These are phyloP conservation scores for Incumbomyces lentus DNA, from an alignment of 2,329 filamentous ascomycete species.

Conservation along the genomic window DNA sequence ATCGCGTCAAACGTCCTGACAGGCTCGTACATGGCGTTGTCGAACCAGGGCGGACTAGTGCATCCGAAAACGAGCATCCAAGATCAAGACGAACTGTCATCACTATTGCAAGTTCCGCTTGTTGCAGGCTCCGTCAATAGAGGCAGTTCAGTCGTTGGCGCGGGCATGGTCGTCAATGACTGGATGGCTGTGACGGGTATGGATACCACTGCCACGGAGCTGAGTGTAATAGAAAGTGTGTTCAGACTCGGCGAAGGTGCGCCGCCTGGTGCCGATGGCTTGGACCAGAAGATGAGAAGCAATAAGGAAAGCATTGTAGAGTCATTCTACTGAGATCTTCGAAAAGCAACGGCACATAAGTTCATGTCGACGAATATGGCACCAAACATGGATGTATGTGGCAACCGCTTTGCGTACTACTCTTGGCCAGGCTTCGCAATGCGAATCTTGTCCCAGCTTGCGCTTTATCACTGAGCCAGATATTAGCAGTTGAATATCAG, in stretches of 20 bases:
- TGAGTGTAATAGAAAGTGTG: conserved; percentile 91
- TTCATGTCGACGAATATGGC: no score
- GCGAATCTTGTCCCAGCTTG: no score
- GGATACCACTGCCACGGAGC: conserved; percentile 92
- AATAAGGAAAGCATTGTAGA: conserved; percentile 99
- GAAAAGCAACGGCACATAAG: no score
- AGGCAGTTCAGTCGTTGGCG: conserved; percentile 87
- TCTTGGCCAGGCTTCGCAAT: no score
- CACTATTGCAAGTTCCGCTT: conserved; percentile 85
- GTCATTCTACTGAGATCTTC: conserved; percentile 71
- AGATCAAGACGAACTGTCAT: conserved; percentile 94
- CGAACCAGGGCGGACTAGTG: conserved; percentile 91
- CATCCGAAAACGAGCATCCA: conserved; percentile 95
- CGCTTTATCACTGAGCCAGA: no score
- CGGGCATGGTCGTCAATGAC: conserved; percentile 94
- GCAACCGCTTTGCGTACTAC: no score
- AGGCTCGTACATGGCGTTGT: conserved; percentile 90
- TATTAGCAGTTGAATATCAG: no score
- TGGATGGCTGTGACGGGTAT: conserved; percentile 91
- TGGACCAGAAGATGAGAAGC: conserved; percentile 43
- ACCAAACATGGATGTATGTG: no score
- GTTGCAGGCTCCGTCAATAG: conserved; percentile 92
- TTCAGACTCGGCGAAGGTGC: conserved; percentile 84
- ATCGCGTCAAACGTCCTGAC: conserved; percentile 95
- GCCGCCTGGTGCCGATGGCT: conserved; percentile 46